Conservation (phyloP, 495 filamentous ascomycete genomes). For the Penicillium lagena region DNA sequence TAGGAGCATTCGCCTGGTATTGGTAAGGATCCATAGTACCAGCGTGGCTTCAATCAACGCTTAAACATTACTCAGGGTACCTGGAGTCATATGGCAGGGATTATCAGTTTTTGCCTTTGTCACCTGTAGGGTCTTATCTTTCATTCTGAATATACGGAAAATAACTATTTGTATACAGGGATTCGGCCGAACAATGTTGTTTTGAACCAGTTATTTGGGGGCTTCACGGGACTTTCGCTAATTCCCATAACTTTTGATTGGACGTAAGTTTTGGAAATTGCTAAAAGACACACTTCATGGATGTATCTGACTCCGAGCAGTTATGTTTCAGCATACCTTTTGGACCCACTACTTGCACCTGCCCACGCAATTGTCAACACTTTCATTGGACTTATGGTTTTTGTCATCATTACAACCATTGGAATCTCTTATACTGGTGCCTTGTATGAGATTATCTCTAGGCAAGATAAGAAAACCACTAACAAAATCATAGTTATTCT, state of each 20-base stretch:
- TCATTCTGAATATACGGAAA: no score
- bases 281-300: neutral
- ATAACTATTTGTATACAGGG: slow-evolving; percentile 10
- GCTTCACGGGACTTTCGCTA: slow-evolving; percentile 48
- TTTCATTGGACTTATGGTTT: slow-evolving; percentile 50
- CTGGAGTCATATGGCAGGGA: slow-evolving; percentile 51
- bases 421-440: slow-evolving; percentile 48
- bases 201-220: slow-evolving; percentile 57
- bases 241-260: slow-evolving; percentile 60
- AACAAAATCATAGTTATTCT: slow-evolving; percentile 14
- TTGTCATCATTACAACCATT: slow-evolving; percentile 43
- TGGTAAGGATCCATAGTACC: slow-evolving; percentile 13
- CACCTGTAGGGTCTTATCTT: slow-evolving; percentile 34
- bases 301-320: slow-evolving; percentile 1
- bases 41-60: neutral
- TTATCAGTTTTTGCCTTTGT: slow-evolving; percentile 55
- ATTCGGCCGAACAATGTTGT: slow-evolving; percentile 50
- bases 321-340: slow-evolving; percentile 49
- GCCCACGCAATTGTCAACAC: slow-evolving; percentile 55
- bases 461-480: neutral
- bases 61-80: slow-evolving; percentile 27
- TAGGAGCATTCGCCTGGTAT: slow-evolving; percentile 44
- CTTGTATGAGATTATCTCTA: slow-evolving; percentile 31
- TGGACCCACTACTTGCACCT: slow-evolving; percentile 52
- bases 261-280: slow-evolving; percentile 28